phyloP scores from a whole-genome alignment of 2,329 filamentous ascomycete species.

The Fusarium sp. region DNA sequence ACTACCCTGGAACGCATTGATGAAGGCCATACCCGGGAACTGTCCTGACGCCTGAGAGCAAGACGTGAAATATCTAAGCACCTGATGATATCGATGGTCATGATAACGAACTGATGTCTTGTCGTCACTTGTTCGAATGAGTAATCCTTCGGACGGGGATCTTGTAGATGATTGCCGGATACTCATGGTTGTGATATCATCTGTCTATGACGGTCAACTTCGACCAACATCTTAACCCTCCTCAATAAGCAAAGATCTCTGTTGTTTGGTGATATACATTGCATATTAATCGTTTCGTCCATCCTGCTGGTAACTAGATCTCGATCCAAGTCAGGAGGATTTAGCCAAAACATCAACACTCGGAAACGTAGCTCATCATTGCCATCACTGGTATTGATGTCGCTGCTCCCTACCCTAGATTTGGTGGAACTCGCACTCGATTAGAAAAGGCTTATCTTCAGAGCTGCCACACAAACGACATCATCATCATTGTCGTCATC shows the following conservation, averaged over 20 bases:
- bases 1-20: not conserved
- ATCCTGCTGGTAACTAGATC: not conserved
- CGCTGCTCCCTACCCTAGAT: constrained; percentile 6
- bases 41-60: not conserved
- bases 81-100: not conserved
- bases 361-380: constrained; percentile 13
- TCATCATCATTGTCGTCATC: constrained; percentile 30
- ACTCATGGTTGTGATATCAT: not conserved
- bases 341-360: constrained; percentile 3
- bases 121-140: not conserved
- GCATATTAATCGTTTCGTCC: not conserved
- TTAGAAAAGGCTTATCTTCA: constrained; percentile 12
- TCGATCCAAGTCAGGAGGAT: not conserved
- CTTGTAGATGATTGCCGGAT: not conserved
- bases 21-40: not conserved
- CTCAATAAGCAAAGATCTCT: constrained; percentile 7
- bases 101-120: not conserved
- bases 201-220: not conserved
- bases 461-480: constrained; percentile 1
- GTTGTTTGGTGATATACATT: not conserved
- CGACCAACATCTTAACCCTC: not conserved
- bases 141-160: not conserved
- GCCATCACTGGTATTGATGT: not conserved
- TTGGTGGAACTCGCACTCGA: not conserved
- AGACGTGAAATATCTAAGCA: not conserved